Evolutionary conservation across 176 grass and related monocot species (phyloP).

Genomic region (Aegilops umbellulata): DNA sequence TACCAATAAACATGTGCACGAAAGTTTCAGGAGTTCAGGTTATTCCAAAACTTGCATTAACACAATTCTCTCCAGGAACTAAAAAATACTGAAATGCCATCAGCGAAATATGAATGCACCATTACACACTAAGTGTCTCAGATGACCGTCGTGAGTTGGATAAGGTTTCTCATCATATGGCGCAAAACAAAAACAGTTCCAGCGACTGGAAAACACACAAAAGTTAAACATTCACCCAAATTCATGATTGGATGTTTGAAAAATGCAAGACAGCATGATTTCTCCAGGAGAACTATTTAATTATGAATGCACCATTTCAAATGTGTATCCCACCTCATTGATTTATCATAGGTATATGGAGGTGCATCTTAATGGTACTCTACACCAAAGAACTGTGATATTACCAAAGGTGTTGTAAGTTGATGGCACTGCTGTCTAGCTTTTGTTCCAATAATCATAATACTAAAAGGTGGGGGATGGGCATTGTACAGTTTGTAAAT

Average conservation of each 20-base stretch:
- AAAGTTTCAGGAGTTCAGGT: neutral
- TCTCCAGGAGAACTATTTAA: neutral
- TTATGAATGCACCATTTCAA: neutral
- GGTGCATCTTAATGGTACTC: neutral
- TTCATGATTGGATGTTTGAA: neutral
- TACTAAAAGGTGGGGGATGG: no score
- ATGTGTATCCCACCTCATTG: neutral
- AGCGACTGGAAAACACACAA: neutral
- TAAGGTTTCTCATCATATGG: conserved; percentile 61
- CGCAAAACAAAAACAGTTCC: conserved; percentile 16
- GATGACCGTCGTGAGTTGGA: conserved; percentile 64
- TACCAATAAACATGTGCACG: neutral
- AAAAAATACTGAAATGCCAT: conserved; percentile 25
- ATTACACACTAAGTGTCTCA: conserved; percentile 69
- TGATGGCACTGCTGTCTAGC: neutral
- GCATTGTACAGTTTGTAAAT: no score
- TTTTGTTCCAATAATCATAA: no score
- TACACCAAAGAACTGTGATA: neutral
- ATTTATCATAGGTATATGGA: neutral
- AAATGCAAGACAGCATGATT: neutral
- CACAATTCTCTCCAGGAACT: neutral
- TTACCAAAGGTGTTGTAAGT: neutral
- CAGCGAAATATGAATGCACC: conserved; percentile 61
- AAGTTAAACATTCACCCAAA: neutral
- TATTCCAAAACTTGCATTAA: neutral